Conservation (phyloP, 2,329 filamentous ascomycete genomes). For the Colletotrichum sp. region DNA sequence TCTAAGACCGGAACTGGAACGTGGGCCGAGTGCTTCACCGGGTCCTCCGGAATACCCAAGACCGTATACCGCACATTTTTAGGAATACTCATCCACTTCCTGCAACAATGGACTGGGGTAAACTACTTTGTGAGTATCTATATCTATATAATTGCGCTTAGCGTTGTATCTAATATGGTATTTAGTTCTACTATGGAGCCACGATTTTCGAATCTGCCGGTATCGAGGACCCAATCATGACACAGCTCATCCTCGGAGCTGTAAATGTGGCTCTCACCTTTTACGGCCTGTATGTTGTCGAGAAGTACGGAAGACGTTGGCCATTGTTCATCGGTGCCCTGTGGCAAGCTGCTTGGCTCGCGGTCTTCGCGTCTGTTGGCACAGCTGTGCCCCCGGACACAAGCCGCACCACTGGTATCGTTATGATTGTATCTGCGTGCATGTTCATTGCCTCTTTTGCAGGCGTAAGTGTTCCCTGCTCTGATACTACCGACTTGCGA, state of each 20-base stretch:
- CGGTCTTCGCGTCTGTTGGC: conserved; percentile 68
- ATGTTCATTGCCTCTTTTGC: conserved; percentile 79
- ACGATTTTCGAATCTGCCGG: conserved; percentile 72
- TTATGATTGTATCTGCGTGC: conserved; percentile 75
- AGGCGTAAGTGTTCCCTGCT: conserved; percentile 26
- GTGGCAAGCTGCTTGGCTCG: conserved; percentile 71
- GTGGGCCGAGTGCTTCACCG: conserved; percentile 67
- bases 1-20: conserved; percentile 48
- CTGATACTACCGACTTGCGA: not conserved
- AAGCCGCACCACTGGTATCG: conserved; percentile 58
- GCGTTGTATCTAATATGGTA: not conserved
- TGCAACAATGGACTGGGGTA: conserved; percentile 70
- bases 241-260: conserved; percentile 70
- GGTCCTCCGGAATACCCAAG: conserved; percentile 55
- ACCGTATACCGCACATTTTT: conserved; percentile 69
- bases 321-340: conserved; percentile 69
- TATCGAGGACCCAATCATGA: conserved; percentile 68
- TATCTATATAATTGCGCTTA: rapidly evolving
- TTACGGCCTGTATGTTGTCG: conserved; percentile 70
- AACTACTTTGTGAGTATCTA: not conserved
- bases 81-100: conserved; percentile 66
- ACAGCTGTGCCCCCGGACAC: conserved; percentile 45
- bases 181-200: conserved; percentile 65
- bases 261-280: conserved; percentile 75
- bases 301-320: conserved; percentile 71